Evolutionary conservation across 805 yeast genomes (phyloP), one percentile per base, ranked within the genome.

Genomic region (Kuraishia capsulata): DNA sequence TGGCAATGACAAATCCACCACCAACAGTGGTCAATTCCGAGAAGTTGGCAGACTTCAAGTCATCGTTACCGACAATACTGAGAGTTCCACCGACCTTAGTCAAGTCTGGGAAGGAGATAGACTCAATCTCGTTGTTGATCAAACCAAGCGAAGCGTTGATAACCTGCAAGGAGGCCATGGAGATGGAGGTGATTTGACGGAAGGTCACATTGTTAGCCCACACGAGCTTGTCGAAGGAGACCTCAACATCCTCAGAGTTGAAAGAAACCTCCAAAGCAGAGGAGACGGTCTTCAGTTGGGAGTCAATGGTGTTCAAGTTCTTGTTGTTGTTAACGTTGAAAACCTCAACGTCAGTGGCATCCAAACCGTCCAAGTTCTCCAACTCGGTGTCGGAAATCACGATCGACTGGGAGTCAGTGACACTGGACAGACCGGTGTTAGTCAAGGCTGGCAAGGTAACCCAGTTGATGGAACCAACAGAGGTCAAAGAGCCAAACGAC

Each of bases 301-400:
- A 78, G 58, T 81, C 73, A 51, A 83, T 74, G 43, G 85, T 62
- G 50, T 70, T 76, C 62, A 92, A 76, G 59, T 80, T 74, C 49
- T 62, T 67, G 78, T 92, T 92, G 82, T 92, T 92, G 88, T 88
- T 89, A 55, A 92, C 75, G 70, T 90, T 71, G 67, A 81, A 80
- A 37, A 72, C 74, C 44, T 65, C 67, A 38, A 69, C 69, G 43
- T 57, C 47, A 35, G 59, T 51, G 47, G 71, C 64, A 48, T 61
- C 59, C 54, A 82, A 69, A 62, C 92, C 92, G 40, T 71, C 74
- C 54, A 84, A 73, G 37, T 80, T 64, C 54, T 70, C 70, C 57
- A 84, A 70, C 50, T 77, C 69, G 47, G 92, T 83, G 66, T 84
- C 89, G 38, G 90, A 74, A 53, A 84, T 73, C 58, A 67, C 59